Base-by-base conservation (phyloP, 192 early-diverging fungal genomes). In the Phycomyces nitens region DNA sequence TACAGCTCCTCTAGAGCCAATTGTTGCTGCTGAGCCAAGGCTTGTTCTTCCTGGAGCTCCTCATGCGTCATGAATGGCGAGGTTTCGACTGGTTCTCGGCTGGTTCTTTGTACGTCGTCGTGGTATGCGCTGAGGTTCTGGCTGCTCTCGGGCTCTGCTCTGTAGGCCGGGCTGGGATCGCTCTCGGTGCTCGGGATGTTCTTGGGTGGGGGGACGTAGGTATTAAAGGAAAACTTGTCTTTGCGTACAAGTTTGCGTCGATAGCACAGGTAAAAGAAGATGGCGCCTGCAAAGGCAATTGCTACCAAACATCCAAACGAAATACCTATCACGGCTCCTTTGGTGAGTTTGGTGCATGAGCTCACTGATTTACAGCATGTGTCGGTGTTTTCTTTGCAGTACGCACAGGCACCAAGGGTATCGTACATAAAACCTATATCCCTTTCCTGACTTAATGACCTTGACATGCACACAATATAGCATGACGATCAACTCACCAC, bases 241-340 rank as follows among this genome's bases (percentile, higher is more conserved):
- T 47, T 47, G 44, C 12, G 44, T 3, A 47, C 18, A 11, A n/a
- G 44, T 47, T 59, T 62, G 16, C 39, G n/a, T 39, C 61, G 61
- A 5, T 26, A 42, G 23, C 22, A 59, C 0, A 63, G 53, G 41
- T 41, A 63, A 23, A 58, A 58, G 38, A 63, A 42, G 22, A 38
- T 29, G 7, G 40, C 40, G 23, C 50, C 52, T 1, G 52, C 29
- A 18, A 40, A 41, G 18, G 51, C 51, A 4, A 54, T 14, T 53
- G 53, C 51, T 16, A 14, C 53, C 12, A 73, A 22, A 53, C 42
- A 58, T 1, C 68, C 73, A 34, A 69, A 44, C 21, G 66, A 52
- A 21, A 75, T 70, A 15, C 68, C 73, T 18, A 55, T 29, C 15
- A 70, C 66, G 14, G 73, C 68, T n/a, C 64, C 73, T 12, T 41